Percentiles rank a stretch among this genome's conserved stretches.
phyloP scores from a whole-genome alignment of 2,329 filamentous ascomycete species.

The Sporothrix inflata region DNA sequence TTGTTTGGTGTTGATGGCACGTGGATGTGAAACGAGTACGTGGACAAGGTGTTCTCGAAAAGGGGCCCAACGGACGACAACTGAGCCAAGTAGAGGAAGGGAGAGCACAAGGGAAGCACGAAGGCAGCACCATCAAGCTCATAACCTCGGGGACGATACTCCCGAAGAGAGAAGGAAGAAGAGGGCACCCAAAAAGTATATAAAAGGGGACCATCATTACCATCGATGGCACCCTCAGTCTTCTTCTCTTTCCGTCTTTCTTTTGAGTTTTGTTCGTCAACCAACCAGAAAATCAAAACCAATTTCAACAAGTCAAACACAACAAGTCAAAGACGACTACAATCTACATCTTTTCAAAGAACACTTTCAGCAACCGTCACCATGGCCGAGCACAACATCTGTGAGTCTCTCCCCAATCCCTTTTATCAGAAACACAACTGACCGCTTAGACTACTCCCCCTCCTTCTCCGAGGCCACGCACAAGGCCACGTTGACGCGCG shows the following conservation, averaged over 20 bases:
- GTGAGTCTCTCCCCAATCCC: neutral
- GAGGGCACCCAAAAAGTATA: constrained; percentile 3
- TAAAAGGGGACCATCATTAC: neutral
- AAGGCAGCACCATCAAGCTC: neutral
- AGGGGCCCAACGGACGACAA: neutral
- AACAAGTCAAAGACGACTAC: too few relatives aligned
- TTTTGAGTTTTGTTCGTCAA: neutral
- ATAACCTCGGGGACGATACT: neutral
- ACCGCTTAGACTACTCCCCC: constrained; percentile 29
- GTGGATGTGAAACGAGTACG: neutral
- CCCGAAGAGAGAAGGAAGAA: neutral
- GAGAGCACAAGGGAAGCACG: neutral
- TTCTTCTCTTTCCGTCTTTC: neutral
- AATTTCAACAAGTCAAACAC: too few relatives aligned
- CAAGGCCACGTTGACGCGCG: constrained; percentile 26
- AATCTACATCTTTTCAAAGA: too few relatives aligned
- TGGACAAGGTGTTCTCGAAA: neutral
- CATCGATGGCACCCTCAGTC: neutral
- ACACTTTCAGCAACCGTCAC: neutral
- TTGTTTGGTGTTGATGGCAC: neutral
- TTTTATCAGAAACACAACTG: neutral
- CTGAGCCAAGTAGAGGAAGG: neutral
- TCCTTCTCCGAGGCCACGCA: constrained; percentile 28
- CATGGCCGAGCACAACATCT: constrained; percentile 26
- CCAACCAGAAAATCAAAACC: neutral